These are phyloP conservation scores for Solanum tarapatanum DNA, from an alignment of 257 asterid species.

Conservation along the genomic window DNA sequence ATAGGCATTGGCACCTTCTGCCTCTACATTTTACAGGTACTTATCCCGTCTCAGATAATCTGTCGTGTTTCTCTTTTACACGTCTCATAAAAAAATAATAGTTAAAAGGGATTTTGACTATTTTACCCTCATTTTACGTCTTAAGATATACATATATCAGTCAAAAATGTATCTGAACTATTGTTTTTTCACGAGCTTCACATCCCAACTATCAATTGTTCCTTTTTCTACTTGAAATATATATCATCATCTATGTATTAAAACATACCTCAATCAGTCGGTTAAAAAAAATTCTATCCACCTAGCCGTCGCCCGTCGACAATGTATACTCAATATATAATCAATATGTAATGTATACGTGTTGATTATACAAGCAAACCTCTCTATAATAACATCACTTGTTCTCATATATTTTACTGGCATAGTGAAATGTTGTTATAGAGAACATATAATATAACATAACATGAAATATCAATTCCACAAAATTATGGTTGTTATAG, in stretches of 20 bases:
- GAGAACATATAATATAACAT: background rate
- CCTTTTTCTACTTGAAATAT: background rate
- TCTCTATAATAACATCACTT: background rate
- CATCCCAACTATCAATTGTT: fast-evolving
- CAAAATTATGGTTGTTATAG: background rate
- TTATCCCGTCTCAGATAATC: background rate
- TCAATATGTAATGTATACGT: background rate
- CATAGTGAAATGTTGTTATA: background rate
- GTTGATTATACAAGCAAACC: background rate
- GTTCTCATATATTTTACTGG: background rate
- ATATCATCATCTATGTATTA: background rate
- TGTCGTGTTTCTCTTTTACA: background rate
- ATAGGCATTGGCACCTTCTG: constrained; percentile 64
- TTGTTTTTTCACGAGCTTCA: fast-evolving
- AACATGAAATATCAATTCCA: background rate
- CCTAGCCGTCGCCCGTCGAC: background rate
- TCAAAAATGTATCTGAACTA: background rate
- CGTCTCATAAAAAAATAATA: fast-evolving
- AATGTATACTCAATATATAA: background rate
- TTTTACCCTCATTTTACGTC: background rate
- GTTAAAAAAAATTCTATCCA: background rate
- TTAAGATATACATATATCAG: background rate
- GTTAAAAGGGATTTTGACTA: background rate
- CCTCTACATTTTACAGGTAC: constrained; percentile 64
- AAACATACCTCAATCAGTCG: background rate